Conservation (phyloP, 768 basidiomycete species). For the Naganishia vishniacii region DNA sequence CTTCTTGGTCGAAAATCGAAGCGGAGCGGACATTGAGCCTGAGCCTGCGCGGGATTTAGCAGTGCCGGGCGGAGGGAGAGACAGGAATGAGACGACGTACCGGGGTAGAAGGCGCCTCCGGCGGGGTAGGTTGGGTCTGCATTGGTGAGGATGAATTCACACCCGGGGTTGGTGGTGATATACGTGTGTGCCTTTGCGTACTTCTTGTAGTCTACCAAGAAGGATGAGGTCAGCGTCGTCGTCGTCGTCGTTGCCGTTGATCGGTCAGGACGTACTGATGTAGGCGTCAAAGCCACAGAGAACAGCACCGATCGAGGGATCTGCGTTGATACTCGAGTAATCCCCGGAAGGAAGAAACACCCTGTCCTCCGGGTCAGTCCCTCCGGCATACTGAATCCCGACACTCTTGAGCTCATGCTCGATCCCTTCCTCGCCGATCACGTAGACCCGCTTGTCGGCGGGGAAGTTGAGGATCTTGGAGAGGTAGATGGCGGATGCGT, state of each 20-base stretch:
- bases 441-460: constrained; percentile 87
- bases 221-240: neutral
- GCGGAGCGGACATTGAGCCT: constrained; percentile 74
- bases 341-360: constrained; percentile 66
- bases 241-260: too few relatives aligned
- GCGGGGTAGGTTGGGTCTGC: constrained; percentile 84
- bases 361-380: constrained; percentile 79
- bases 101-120: constrained; percentile 68
- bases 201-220: constrained; percentile 73
- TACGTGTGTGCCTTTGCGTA: constrained; percentile 87
- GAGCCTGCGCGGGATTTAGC: constrained; percentile 46
- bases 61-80: too few relatives aligned
- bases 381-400: constrained; percentile 72
- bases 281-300: constrained; percentile 83
- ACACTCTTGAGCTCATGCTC: constrained; percentile 90
- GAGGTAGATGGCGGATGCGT: constrained; percentile 73
- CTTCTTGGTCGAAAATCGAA: constrained; percentile 65
- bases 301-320: constrained; percentile 80
- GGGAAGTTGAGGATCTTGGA: constrained; percentile 84
- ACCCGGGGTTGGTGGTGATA: constrained; percentile 69
- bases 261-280: constrained; percentile 56
- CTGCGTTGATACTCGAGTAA: constrained; percentile 57
- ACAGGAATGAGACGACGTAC: constrained; percentile 49
- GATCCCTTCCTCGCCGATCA: constrained; percentile 82
- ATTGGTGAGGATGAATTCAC: constrained; percentile 84